Evolutionary conservation across 176 grass and related monocot genomes (phyloP).

Genomic region (Eragrostis nindensis): DNA sequence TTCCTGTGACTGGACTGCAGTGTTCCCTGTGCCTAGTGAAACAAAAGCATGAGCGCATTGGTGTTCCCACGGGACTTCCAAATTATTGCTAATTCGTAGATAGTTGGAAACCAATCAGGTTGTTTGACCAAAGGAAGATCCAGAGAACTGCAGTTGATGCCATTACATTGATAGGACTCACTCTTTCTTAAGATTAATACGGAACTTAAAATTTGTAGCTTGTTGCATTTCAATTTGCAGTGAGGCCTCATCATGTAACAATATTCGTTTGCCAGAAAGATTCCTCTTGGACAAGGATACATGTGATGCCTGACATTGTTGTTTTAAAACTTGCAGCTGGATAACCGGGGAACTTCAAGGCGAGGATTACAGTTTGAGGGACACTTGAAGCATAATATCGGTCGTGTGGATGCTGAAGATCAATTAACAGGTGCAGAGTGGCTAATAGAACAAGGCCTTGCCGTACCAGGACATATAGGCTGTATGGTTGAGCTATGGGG

Average conservation of each 20-base stretch:
- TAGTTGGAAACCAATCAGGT: neutral
- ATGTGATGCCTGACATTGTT: neutral
- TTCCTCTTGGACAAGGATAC: neutral
- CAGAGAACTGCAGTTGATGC: neutral
- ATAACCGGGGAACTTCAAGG: conserved; percentile 78
- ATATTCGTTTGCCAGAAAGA: neutral
- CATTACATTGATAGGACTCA: neutral
- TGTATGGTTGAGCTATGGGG: conserved; percentile 91
- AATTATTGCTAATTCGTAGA: neutral
- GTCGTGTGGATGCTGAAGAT: conserved; percentile 76
- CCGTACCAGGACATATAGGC: conserved; percentile 67
- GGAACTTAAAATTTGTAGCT: neutral
- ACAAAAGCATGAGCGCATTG: neutral
- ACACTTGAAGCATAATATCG: conserved; percentile 72
- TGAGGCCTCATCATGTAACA: neutral
- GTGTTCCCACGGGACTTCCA: neutral
- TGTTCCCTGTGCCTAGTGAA: neutral
- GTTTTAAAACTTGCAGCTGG: conserved; percentile 54
- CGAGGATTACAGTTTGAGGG: conserved; percentile 84
- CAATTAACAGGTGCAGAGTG: conserved; percentile 80
- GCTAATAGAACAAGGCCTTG: conserved; percentile 77
- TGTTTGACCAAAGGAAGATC: no score
- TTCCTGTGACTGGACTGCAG: neutral
- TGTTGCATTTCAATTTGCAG: neutral
- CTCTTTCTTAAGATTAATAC: neutral